Evolutionary conservation across 257 asterid species (phyloP), one percentile per base, ranked within the genome.

Genomic region (Plantago elongata): DNA sequence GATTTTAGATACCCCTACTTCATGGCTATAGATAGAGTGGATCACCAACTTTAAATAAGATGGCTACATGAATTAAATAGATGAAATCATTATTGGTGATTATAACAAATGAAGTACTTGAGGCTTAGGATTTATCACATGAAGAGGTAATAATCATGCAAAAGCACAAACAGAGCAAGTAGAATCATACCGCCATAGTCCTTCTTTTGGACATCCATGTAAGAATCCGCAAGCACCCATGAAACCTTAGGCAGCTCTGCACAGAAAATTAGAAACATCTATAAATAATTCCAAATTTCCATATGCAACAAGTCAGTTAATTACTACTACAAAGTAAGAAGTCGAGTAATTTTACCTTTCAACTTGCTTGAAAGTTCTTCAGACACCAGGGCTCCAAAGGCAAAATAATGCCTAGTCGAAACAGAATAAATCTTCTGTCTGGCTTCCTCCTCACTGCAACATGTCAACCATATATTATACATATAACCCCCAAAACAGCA

Each of bases 141-240:
- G 27, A 22, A 22, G 27, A 22, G 27, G 27, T 22, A 22, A 22
- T 51, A 7, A 27, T 11, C 42, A 52, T 3, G 3, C 11, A 14
- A 10, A 29, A 29, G 15, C 6, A 54, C 5, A 54, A 45, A 54
- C 42, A 51, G 15, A 34, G 13, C 30, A 42, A 0, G 34, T 30
- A 77, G 46, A 45, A n/a, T 3, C 71, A 40, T 81, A 93, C 99
- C 97, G 80, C 97, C 99, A 61, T 89, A 89, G 47, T 93, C 97
- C 78, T 89, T 89, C 51, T 93, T 85, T 68, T 6, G 87, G 3
- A 89, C 99, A 78, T 93, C 90, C 84, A 93, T 62, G 75, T 89
- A 93, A 3, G 99, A 93, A 74, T 93, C 99, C 17, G 99, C 97
- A 65, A 89, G 97, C 69, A 93, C 97, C 99, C 99, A 93, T 5